Base-by-base conservation (phyloP, 495 filamentous ascomycete genomes). In the Penicillium verhagenii region DNA sequence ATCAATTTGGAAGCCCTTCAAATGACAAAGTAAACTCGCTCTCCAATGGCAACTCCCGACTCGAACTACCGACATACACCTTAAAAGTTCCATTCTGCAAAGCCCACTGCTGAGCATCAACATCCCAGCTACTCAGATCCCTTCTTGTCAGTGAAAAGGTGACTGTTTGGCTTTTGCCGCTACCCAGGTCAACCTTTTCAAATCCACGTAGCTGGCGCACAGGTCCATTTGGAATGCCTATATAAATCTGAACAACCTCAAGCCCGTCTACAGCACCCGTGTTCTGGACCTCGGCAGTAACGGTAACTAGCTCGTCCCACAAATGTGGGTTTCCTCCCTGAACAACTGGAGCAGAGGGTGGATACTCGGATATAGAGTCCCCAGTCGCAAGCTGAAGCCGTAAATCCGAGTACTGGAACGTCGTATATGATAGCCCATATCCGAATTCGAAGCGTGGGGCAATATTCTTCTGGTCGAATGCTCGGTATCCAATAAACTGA, bases 381-480 rank as follows among this genome's bases (percentile, higher is more conserved):
- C 20, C 79, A 18, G 11, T 26, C 3, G 14, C 24, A 31, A 11
- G 33, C 3, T 19, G 19, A 13, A 38, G 2, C 3, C 40, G 2
- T 13, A 88, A 77, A 13, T 79, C 69, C 16, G 84, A 85, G 56
- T 88, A 86, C 18, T 71, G 69, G 62, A 94, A 94, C 1, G 77
- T 82, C 0, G 89, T 89, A 64, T 93, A 94, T 0, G 86, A 89
- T 6, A 95, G 81, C 10, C 91, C 91, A 63, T 91, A 83, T 19
- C 91, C 90, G 56, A 94, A 94, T 29, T 84, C 79, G 68, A 92
- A 93, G 0, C 86, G 77, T 0, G 87, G 84, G 1, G 73, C 66
- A 26, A 86, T 70, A 13, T 79, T 74, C 2, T 75, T 67, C 16
- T 80, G 77, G 59, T 95, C 89, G 69, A 90, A 94, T 69, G 86